These are phyloP conservation scores for Mortierella sp. DNA, from an alignment of 371 early-diverging fungal species.

Conservation along the genomic window DNA sequence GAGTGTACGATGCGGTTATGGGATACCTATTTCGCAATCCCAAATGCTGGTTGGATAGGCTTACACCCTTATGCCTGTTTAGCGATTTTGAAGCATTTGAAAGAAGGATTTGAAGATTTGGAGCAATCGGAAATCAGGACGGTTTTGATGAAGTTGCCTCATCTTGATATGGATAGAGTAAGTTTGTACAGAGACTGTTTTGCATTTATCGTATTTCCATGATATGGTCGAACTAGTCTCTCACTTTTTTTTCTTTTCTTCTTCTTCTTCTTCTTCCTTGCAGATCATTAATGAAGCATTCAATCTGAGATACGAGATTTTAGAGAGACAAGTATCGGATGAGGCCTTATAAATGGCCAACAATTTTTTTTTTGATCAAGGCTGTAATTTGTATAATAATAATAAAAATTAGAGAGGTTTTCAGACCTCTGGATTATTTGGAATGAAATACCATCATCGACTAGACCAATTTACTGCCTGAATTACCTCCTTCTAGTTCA, in stretches of 20 bases:
- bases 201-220: no score
- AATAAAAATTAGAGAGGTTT: background rate
- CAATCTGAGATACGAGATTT: slow-evolving; percentile 70
- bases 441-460: no score
- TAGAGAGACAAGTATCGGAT: slow-evolving; percentile 59
- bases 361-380: background rate
- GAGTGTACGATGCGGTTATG: slow-evolving; percentile 81
- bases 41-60: slow-evolving; percentile 23
- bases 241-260: background rate
- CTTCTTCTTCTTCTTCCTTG: background rate
- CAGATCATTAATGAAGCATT: slow-evolving; percentile 71
- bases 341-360: slow-evolving; percentile 12
- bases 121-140: slow-evolving; percentile 92
- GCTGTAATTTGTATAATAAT: background rate
- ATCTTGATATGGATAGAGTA: slow-evolving; percentile 76
- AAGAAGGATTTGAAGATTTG: slow-evolving; percentile 87
- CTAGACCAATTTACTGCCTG: no score
- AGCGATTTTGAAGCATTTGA: slow-evolving; percentile 59
- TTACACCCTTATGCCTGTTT: slow-evolving; percentile 28
- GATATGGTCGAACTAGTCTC: background rate
- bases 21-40: slow-evolving; percentile 70
- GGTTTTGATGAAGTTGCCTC: slow-evolving; percentile 80
- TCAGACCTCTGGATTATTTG: no score
- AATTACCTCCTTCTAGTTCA: no score
- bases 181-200: slow-evolving; percentile 13